A percentile compares a stretch with the other conserved stretches of the same genome.
These are phyloP conservation scores for Fusarium papillatum DNA, from an alignment of 2,329 filamentous ascomycete species.

Conservation along the genomic window DNA sequence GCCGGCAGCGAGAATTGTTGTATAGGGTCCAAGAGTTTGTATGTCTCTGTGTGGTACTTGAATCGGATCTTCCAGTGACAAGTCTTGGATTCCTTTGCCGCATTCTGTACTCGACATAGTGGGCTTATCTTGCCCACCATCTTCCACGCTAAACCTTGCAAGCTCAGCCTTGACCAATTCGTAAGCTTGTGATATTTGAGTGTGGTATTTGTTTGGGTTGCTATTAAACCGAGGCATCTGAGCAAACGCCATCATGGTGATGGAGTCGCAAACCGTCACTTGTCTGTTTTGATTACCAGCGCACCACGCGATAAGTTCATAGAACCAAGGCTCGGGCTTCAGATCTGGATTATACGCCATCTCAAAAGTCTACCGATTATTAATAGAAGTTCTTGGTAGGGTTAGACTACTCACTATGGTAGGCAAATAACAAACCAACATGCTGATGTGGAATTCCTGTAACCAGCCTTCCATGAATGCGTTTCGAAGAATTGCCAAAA, in stretches of 20 bases:
- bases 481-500: not conserved
- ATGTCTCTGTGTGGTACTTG: not conserved
- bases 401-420: not conserved
- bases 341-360: not conserved
- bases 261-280: not conserved
- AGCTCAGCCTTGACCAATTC: not conserved
- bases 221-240: constrained; percentile 8
- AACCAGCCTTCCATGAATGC: not conserved
- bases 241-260: not conserved
- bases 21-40: not conserved
- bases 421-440: not conserved
- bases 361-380: not conserved
- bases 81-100: not conserved
- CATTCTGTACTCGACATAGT: not conserved
- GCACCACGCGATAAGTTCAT: not conserved
- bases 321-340: not conserved
- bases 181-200: not conserved
- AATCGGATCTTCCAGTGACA: not conserved
- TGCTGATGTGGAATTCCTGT: not conserved
- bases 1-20: not conserved
- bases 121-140: not conserved
- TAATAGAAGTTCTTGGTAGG: not conserved
- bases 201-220: not conserved
- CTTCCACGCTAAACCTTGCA: not conserved
- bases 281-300: not conserved